Conservation (phyloP, 2,329 filamentous ascomycete species). For the Akanthomyces lecanii region DNA sequence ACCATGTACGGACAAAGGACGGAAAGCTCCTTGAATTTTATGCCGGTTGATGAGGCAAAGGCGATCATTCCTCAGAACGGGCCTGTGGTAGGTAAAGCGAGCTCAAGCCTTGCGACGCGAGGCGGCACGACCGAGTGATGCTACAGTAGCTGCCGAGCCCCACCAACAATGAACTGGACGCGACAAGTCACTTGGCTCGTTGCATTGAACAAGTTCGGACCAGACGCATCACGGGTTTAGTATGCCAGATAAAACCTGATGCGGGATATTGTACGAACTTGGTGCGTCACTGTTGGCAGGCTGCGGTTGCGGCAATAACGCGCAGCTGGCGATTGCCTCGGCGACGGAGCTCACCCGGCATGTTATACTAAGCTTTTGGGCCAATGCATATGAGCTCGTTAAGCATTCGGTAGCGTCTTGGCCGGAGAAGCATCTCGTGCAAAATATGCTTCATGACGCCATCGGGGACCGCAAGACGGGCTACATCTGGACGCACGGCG, state of each 20-base stretch:
- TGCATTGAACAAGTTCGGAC: background rate
- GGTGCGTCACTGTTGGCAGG: background rate
- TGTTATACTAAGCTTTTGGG: background rate
- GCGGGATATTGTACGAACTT: background rate
- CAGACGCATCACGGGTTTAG: background rate
- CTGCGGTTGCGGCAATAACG: background rate
- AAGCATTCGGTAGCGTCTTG: background rate
- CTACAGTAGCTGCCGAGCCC: background rate
- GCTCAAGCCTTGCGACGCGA: conserved; percentile 7
- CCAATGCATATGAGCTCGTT: background rate
- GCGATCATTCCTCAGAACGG: conserved; percentile 5
- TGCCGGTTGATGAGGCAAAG: background rate
- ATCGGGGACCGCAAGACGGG: conserved; percentile 3
- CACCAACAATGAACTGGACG: background rate
- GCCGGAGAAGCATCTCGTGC: background rate
- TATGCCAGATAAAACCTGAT: background rate
- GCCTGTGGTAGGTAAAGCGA: background rate
- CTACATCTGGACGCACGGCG: background rate
- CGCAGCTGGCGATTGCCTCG: background rate
- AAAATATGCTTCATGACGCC: conserved; percentile 1
- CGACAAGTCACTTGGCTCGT: background rate
- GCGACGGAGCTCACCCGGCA: conserved; percentile 1
- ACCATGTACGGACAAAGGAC: background rate
- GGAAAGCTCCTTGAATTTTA: background rate
- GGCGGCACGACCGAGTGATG: background rate